Evolutionary conservation across 2,329 filamentous ascomycete genomes (phyloP).

Genomic region (Diaporthe sp.): DNA sequence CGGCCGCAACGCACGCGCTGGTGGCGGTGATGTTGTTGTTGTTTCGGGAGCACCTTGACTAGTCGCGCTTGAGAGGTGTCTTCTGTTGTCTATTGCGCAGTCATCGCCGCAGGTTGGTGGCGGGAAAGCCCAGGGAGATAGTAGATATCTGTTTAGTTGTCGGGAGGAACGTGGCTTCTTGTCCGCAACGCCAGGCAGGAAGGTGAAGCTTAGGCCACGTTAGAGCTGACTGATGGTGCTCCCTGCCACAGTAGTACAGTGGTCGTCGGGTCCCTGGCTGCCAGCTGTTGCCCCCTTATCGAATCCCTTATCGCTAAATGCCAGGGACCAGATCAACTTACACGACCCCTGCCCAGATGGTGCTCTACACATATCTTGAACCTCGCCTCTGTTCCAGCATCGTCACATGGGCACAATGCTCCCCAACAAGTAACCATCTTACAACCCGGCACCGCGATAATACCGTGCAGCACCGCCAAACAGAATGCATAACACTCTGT

Average conservation of each 20-base stretch:
- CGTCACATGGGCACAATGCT: background rate
- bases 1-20: background rate
- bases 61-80: background rate
- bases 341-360: background rate
- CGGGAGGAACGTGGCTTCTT: constrained; percentile 5
- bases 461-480: background rate
- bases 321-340: background rate
- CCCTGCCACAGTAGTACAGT: background rate
- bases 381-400: background rate
- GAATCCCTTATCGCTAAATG: background rate
- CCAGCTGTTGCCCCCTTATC: background rate
- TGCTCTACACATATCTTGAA: background rate
- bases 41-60: background rate
- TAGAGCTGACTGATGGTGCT: background rate
- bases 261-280: background rate
- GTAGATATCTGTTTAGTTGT: background rate
- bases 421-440: background rate
- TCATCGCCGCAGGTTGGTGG: background rate
- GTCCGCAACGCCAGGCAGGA: background rate
- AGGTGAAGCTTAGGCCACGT: constrained; percentile 26
- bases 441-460: background rate
- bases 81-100: background rate
- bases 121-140: background rate
- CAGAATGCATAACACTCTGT: background rate
- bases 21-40: background rate